Evolutionary conservation across 352 stramenopile species (phyloP).

Genomic region (Phytophthora foliorum): DNA sequence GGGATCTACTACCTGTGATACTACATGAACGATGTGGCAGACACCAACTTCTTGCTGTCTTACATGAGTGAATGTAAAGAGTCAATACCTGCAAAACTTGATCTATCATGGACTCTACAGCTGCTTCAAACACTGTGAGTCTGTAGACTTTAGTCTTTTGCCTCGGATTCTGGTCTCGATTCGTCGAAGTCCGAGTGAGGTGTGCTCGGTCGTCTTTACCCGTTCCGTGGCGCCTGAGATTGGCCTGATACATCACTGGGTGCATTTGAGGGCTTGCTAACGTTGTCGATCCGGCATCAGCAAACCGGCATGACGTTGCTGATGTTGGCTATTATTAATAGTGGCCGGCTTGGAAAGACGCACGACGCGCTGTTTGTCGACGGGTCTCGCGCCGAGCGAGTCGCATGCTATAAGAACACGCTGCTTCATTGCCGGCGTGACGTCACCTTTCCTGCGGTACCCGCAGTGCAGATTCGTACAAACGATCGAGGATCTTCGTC

Average conservation of each 20-base stretch:
- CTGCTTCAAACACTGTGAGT: slow-evolving; percentile 11
- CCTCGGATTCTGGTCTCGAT: slow-evolving; percentile 18
- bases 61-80: not conserved
- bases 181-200: not conserved
- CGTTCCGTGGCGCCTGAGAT: not conserved
- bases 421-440: not conserved
- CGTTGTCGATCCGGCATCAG: not conserved
- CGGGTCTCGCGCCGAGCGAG: not conserved
- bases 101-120: slow-evolving; percentile 6
- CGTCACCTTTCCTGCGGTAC: too few relatives aligned
- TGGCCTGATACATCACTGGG: not conserved
- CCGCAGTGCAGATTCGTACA: too few relatives aligned
- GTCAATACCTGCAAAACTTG: not conserved
- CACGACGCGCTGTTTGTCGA: not conserved
- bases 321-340: too few relatives aligned
- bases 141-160: not conserved
- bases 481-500: too few relatives aligned
- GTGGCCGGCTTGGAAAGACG: not conserved
- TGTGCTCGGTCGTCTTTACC: slow-evolving; percentile 1
- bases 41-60: slow-evolving; percentile 1
- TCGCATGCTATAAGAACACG: too few relatives aligned
- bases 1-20: not conserved
- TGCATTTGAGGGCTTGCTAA: slow-evolving; percentile 8
- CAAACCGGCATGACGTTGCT: not conserved
- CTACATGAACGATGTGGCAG: not conserved